Percentiles rank a stretch among this genome's conserved stretches.
Evolutionary conservation across 805 yeast genomes (phyloP).

Genomic region (Hanseniaspora pseudoguilliermondii): DNA sequence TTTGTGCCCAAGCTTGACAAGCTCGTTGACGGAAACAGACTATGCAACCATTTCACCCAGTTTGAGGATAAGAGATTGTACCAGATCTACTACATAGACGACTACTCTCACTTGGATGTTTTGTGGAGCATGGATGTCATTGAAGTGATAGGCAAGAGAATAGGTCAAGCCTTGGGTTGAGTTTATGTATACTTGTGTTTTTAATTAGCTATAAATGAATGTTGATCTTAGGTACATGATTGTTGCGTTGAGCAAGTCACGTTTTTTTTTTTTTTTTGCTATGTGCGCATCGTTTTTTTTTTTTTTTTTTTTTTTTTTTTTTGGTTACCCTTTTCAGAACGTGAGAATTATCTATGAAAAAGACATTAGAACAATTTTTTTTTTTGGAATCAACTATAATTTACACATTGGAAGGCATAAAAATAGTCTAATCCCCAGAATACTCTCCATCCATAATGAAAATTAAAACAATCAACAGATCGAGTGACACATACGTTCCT

Average conservation of each 20-base stretch:
- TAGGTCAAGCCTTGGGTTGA: constrained; percentile 26
- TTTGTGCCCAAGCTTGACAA: constrained; percentile 63
- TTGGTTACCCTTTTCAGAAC: too few species aligned
- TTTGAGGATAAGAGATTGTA: constrained; percentile 36
- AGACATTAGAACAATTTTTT: too few species aligned
- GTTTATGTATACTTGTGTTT: too few species aligned
- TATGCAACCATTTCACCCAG: constrained; percentile 49
- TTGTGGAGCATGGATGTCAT: constrained; percentile 79
- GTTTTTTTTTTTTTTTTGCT: too few species aligned
- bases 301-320: too few species aligned
- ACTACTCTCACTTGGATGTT: constrained; percentile 80
- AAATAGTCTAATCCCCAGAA: too few species aligned
- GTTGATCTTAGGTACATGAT: too few species aligned
- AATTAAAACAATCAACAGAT: constrained; percentile 76
- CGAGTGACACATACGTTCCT: constrained; percentile 85
- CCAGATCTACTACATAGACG: constrained; percentile 33
- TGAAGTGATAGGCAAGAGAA: constrained; percentile 46
- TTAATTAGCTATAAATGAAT: too few species aligned
- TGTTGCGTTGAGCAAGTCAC: too few species aligned
- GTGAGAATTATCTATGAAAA: not conserved
- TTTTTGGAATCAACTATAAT: too few species aligned
- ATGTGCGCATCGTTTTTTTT: too few species aligned
- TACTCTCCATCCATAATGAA: constrained; percentile 33
- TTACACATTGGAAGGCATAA: too few species aligned
- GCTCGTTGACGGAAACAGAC: constrained; percentile 61